Evolutionary conservation across 2,329 filamentous ascomycete genomes (phyloP), one percentile per base, ranked within the genome.

Genomic region (Thielaviopsis euricoi): DNA sequence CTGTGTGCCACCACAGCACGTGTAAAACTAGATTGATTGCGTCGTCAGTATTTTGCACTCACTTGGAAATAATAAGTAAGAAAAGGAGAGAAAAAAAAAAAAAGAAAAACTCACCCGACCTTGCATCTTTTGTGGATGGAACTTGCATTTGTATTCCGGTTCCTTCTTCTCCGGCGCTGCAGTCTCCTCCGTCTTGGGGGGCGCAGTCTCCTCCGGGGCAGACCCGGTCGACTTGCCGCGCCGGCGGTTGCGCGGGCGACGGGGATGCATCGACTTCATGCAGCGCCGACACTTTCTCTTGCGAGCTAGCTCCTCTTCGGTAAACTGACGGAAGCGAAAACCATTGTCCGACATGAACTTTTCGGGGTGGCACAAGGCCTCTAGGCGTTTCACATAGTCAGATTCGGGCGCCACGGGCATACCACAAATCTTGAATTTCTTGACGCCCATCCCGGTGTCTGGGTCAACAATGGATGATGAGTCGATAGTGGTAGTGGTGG

Each of bases 251-350:
- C 37, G 10, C 13, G 43, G 17, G 37, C 33, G 46, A 23, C 17
- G 43, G 43, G 53, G 55, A 33, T 29, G 50, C 10, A 57, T 33
- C 22, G 57, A 60, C 52, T 65, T 64, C 43, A 54, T 55, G 57
- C 68, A 70, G 22, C 59, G 61, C 21, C 52, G 57, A 59, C 68
- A 70, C 21, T 67, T 65, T 51, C 62, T 64, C 62, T 70, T 70
- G n/a, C 62, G 64, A 6, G 67, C 62, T 2, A 70, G 55, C 13
- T 70, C 67, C 0, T 58, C 52, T 19, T 40, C 21, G 2, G 64
- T 62, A 6, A 69, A 62, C 53, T 66, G 65, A 1, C 53, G 43
- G 10, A 68, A 37, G 19, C 67, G 57, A 50, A 68, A 69, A 37
- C 67, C 67, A 46, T 53, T 56, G 1, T 59, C 37, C 15, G 26